Base-by-base conservation (phyloP, 768 basidiomycete species). In the Lentinula edodes region DNA sequence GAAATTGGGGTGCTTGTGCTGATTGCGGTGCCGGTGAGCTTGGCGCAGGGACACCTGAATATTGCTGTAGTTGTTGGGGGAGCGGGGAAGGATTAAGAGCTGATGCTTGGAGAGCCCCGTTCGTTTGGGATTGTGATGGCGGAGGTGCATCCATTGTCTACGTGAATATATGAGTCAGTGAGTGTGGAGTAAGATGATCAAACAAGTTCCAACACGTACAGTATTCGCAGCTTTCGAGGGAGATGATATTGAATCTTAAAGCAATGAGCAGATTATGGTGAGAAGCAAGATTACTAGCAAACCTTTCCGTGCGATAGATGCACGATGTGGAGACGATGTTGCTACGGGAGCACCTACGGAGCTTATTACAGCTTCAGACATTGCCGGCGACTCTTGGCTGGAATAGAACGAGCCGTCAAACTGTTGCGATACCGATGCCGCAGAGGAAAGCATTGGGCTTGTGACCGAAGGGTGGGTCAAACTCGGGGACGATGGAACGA, bases 391-490 rank as follows among this genome's bases (percentile, higher is more conserved):
- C 64, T 85, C 84, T 69, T 87, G 81, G 35, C 62, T 83, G 51
- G 88, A 89, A 69, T 87, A 88, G 63, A 87, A 83, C 28, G 90
- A 89, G 28, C 83, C 86, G 61, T 83, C 81, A 4, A 79, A 87
- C 56, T 86, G 86, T 61, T 87, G 87, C 55, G 83, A 85, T 36
- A 77, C 82, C 41, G 83, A 84, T 13, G 90, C 88, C 28, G 90
- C 88, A 23, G 83, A 91, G 16, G 91, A 92, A 57, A 92, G 67
- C 78, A 91, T 86, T 0, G 91, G 91, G 65, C 91, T 93, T 61
- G 89, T 88, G 53, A 88, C 78, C 5, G 91, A 92, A 42, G 84
- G 87, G 73, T 93, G 90, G n/a, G 91, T 93, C 59, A 93, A 75
- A 70, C 91, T 93, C 34, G 91, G 91, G 8, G 91, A 92, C 0